phyloP scores from a whole-genome alignment of 345 rosid species.

The Aquilaria yunnanensis region DNA sequence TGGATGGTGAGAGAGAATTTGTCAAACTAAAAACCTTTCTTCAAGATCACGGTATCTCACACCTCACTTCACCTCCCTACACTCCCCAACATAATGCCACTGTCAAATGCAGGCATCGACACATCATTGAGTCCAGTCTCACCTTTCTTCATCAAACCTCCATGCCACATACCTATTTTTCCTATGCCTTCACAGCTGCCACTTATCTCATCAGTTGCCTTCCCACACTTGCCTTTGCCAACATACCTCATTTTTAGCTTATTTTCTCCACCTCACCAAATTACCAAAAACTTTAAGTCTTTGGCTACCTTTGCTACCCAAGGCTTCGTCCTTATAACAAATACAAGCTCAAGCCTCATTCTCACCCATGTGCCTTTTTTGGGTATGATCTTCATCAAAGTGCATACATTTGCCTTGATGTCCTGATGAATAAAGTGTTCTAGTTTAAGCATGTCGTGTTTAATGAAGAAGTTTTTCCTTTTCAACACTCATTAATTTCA shows the following conservation, averaged over 20 bases:
- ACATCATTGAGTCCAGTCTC: no score
- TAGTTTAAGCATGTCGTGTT: not conserved
- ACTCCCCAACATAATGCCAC: not conserved
- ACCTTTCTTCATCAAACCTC: no score
- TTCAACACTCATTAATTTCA: no score
- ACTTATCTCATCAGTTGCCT: not conserved
- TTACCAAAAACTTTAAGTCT: not conserved
- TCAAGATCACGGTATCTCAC: not conserved
- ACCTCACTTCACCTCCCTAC: not conserved
- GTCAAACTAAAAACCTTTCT: not conserved
- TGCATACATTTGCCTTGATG: slow-evolving; percentile 4
- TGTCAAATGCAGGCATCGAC: no score
- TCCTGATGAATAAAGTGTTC: not conserved
- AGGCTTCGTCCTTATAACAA: not conserved
- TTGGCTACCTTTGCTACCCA: no score
- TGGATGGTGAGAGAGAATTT: not conserved
- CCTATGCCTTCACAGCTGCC: not conserved
- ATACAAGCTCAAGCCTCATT: not conserved
- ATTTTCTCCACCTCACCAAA: not conserved
- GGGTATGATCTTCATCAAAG: not conserved
- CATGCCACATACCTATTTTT: no score
- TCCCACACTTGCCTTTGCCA: not conserved
- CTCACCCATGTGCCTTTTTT: not conserved
- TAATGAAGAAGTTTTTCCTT: not conserved
- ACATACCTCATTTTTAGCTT: not conserved